Base-by-base conservation (phyloP, 306 rosid species). In the Comarum palustre region DNA sequence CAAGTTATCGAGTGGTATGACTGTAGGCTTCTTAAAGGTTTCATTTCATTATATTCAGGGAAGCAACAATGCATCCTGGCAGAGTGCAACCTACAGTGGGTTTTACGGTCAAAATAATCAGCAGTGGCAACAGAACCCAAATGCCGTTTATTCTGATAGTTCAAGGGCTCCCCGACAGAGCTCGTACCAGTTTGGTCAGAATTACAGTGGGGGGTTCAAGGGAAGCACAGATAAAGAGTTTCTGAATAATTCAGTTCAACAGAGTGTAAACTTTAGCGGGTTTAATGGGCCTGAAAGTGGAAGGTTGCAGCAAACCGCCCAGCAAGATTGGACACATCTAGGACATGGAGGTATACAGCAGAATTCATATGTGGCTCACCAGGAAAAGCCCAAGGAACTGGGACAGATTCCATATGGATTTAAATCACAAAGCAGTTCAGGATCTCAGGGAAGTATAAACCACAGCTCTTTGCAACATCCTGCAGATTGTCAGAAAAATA, bases 351-450 rank as follows among this genome's bases (percentile, higher is more conserved):
- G 17, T 55, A 14, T 75, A 38, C 77, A 61, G 82, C 57, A 50
- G 24, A 69, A 72, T 47, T 63, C 78, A 4, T 54, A 80, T 42
- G 57, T 48, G 22, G 39, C 73, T 52, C 41, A 34, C 84, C 61
- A 48, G 46, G 86, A 65, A 63, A 76, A 79, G 65, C 47, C 79
- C 5, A 71, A 46, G 67, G 80, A 71, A 73, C 69, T 22, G 73
- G 66, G 60, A 76, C 79, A 81, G 74, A 71, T 70, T 67, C 73
- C 72, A 4, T 41, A 82, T 79, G 48, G 45, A 27, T 22, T 55
- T 63, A 60, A 60, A 67, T 73, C 77, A 69, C 82, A 77, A 4
- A 73, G 68, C 66, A 81, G 62, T 59, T 79, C 77, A 50, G 80
- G 69, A 73, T 76, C 79, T 68, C 81, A 42, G 34, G 81, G 78